Conservation (phyloP, 306 rosid genomes). For the Trifolium repens region DNA sequence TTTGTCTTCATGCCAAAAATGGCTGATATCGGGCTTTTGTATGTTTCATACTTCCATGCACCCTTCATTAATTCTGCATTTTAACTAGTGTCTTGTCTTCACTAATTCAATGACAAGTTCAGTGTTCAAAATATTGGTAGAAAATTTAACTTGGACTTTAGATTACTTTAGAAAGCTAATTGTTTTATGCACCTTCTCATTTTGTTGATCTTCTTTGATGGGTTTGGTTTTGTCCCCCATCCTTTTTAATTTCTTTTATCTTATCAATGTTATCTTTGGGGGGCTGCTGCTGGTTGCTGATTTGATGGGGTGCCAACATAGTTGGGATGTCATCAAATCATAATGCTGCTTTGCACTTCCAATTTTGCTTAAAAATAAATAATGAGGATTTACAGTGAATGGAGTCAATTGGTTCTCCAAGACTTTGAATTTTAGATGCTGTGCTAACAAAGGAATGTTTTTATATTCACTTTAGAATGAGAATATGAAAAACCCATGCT, state of each 20-base stretch:
- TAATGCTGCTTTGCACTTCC: too few relatives aligned
- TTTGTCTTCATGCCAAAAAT: constrained; percentile 29
- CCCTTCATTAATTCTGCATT: not conserved
- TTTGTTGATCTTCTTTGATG: too few relatives aligned
- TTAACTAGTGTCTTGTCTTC: not conserved
- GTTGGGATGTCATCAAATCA: too few relatives aligned
- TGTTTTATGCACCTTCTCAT: not conserved
- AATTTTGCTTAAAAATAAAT: too few relatives aligned
- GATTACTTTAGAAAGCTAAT: constrained; percentile 21
- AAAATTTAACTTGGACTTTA: constrained; percentile 3
- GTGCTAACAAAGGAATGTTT: not conserved
- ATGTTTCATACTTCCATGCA: constrained; percentile 6
- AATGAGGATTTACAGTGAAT: not conserved
- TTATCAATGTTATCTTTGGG: too few relatives aligned
- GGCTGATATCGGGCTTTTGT: constrained; percentile 28
- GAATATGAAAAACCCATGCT: constrained; percentile 14
- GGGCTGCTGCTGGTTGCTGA: too few relatives aligned
- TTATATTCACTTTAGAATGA: not conserved
- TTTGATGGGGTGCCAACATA: too few relatives aligned
- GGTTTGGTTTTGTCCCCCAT: too few relatives aligned
- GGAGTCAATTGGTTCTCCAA: not conserved
- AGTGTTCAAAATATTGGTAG: not conserved
- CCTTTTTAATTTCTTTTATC: too few relatives aligned
- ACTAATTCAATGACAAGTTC: not conserved
- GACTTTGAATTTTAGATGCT: not conserved